Conservation (phyloP, 371 early-diverging fungal species). For the Dichotomocladium elegans region DNA sequence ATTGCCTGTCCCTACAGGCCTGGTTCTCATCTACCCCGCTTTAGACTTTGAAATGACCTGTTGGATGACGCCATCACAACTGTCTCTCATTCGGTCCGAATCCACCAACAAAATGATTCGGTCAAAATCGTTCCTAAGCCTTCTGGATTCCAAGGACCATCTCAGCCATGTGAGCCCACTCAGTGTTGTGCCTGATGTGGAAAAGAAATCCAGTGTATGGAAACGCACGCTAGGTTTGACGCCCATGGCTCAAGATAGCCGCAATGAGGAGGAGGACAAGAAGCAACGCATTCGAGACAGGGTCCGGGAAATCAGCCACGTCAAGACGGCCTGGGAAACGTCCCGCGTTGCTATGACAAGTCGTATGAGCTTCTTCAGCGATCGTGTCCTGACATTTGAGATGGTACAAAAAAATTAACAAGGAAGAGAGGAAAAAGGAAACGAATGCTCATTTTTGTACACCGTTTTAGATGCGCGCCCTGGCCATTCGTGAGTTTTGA, state of each 20-base stretch:
- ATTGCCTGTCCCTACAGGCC: slow-evolving; percentile 47
- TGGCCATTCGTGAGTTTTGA: slow-evolving; percentile 72
- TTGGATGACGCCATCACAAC: slow-evolving; percentile 80
- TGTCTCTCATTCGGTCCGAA: slow-evolving; percentile 47
- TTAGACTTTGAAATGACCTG: slow-evolving; percentile 86
- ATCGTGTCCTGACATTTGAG: slow-evolving; percentile 78
- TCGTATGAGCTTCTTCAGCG: slow-evolving; percentile 83
- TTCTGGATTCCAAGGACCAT: slow-evolving; percentile 56
- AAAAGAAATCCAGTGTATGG: slow-evolving; percentile 34
- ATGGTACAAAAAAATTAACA: slow-evolving; percentile 37
- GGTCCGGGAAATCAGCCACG: slow-evolving; percentile 5
- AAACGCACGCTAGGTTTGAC: slow-evolving; percentile 22
- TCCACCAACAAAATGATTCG: slow-evolving; percentile 50
- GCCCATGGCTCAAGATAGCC: not conserved
- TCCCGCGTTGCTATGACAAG: slow-evolving; percentile 78
- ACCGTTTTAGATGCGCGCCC: slow-evolving; percentile 73
- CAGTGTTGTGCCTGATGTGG: slow-evolving; percentile 51
- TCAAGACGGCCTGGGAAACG: slow-evolving; percentile 32
- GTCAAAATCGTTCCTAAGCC: slow-evolving; percentile 50
- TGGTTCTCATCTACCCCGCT: slow-evolving; percentile 89
- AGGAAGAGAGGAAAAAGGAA: not conserved
- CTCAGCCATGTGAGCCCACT: slow-evolving; percentile 53
- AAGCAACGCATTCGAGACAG: slow-evolving; percentile 16
- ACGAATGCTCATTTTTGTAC: not conserved
- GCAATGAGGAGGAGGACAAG: not conserved